Base-by-base conservation (phyloP, 345 rosid genomes). In the Salix exigua region DNA sequence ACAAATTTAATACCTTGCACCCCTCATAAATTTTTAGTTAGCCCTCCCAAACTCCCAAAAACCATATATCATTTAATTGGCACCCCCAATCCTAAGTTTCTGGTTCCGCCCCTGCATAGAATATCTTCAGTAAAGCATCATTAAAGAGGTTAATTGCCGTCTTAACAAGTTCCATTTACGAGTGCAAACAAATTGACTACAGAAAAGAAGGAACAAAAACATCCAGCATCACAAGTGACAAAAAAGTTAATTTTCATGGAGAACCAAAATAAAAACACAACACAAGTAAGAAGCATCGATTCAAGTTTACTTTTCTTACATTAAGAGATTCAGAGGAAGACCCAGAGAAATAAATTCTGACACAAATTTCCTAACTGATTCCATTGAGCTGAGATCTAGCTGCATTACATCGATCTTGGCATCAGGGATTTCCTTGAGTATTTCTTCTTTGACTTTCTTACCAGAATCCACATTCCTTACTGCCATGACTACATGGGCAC, bases 351-450 rank as follows among this genome's bases (percentile, higher is more conserved):
- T 79, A 74, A 66, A 84, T 6, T 81, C 79, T 0, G 83, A 73
- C 0, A 83, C 85, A 46, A 87, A 84, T 72, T 81, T 87, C 77
- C 83, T 58, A 4, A 84, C 83, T 0, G 87, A 81, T 55, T 72
- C 82, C 82, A 84, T 67, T n/a, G 85, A 84, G 78, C 82, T 82
- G 50, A 87, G 86, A 75, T 87, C 86, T 72, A 86, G 72, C 68
- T 74, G 77, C 82, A 83, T 83, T 28, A 79, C 82, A 66, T 86
- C 85, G 72, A 86, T 71, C 68, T 73, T 73, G 12, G 77, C 77
- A 68, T 16, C 10, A 26, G 81, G 74, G 64, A 78, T 68, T 73
- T 68, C 76, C 70, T 79, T 79, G 23, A 86, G 72, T 58, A 86
- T 81, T 67, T 66, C 69, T 68, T 86, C 81, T 77, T 79, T 86